phyloP scores from a whole-genome alignment of 805 yeast genomes.

The Teunomyces panamensis region DNA sequence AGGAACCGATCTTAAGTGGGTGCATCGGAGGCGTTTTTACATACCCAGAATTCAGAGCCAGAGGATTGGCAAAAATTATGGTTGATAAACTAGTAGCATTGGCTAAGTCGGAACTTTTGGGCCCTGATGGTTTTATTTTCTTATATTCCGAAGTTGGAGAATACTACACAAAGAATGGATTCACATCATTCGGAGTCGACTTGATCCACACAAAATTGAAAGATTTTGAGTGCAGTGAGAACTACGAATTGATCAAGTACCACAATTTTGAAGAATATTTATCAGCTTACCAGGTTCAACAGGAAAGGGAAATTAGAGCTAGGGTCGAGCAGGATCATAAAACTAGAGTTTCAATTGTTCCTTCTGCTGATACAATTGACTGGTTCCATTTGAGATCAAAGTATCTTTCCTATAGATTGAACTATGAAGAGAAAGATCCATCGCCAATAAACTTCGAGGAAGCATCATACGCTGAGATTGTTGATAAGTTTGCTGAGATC shows the following conservation, averaged over 20 bases:
- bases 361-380: conserved; percentile 28
- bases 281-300: conserved; percentile 17
- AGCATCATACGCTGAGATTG: conserved; percentile 16
- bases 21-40: conserved; percentile 44
- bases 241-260: conserved; percentile 11
- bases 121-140: conserved; percentile 32
- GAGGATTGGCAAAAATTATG: conserved; percentile 40
- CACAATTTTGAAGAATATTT: conserved; percentile 29
- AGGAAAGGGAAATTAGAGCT: conserved; percentile 14
- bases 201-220: conserved; percentile 24
- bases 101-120: conserved; percentile 20
- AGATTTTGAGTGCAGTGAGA: conserved; percentile 4
- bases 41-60: conserved; percentile 32
- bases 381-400: conserved; percentile 45
- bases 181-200: conserved; percentile 36
- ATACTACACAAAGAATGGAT: conserved; percentile 37
- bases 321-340: conserved; percentile 27
- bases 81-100: conserved; percentile 32
- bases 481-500: conserved; percentile 16
- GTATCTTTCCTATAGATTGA: conserved; percentile 22
- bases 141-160: conserved; percentile 45
- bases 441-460: conserved; percentile 15
- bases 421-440: conserved; percentile 11
- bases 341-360: conserved; percentile 28
- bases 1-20: conserved; percentile 24